Evolutionary conservation across 2,329 filamentous ascomycete species (phyloP).

Genomic region (Calonectria hongkongensis): DNA sequence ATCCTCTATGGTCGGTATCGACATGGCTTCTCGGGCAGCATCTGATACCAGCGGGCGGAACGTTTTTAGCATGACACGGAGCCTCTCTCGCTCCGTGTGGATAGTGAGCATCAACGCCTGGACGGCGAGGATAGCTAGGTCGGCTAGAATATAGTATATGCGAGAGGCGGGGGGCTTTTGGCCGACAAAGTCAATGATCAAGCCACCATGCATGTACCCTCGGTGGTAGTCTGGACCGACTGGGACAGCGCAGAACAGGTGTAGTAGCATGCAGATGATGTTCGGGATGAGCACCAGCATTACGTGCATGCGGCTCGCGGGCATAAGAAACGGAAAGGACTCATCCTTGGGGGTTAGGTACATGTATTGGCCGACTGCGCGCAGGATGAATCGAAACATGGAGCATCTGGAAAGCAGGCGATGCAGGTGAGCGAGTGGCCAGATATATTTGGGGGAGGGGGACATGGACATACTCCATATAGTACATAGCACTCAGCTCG

Average conservation of each 20-base stretch:
- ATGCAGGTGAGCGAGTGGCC: conserved; percentile 24
- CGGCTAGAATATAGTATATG: conserved; percentile 72
- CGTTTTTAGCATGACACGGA: conserved; percentile 69
- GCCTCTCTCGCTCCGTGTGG: conserved; percentile 75
- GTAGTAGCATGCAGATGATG: conserved; percentile 75
- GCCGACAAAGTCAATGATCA: conserved; percentile 81
- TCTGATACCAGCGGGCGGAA: conserved; percentile 59
- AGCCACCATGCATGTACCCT: conserved; percentile 80
- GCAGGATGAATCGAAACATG: conserved; percentile 76
- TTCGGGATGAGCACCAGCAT: conserved; percentile 76
- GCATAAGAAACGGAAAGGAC: conserved; percentile 72
- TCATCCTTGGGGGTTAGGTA: conserved; percentile 79
- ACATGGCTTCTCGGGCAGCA: conserved; percentile 52
- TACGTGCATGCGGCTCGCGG: conserved; percentile 74
- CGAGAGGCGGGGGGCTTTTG: conserved; percentile 77
- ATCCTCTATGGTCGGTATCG: conserved; percentile 65
- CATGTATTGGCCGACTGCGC: conserved; percentile 75
- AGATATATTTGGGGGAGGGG: conserved; percentile 17
- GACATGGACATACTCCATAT: conserved; percentile 76
- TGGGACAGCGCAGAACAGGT: conserved; percentile 73
- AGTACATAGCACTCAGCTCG: conserved; percentile 80
- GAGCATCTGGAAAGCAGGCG: conserved; percentile 72
- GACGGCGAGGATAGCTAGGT: conserved; percentile 72
- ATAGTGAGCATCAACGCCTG: conserved; percentile 80
- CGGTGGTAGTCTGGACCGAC: conserved; percentile 76